Conservation (phyloP, 495 filamentous ascomycete species). For the Astrocystis sublimbata region DNA sequence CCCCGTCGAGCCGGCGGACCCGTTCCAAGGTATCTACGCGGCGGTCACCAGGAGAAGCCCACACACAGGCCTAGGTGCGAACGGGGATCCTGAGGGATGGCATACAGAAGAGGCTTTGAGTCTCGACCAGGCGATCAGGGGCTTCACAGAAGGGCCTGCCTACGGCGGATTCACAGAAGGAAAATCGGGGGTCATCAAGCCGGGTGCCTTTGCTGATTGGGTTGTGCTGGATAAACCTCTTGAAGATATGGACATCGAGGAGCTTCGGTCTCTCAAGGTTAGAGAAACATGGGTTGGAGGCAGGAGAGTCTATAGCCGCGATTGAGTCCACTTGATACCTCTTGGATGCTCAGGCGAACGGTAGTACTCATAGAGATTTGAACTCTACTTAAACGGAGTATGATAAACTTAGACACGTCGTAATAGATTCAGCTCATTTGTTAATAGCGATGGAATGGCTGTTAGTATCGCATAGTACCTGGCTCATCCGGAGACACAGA, state of each 20-base stretch:
- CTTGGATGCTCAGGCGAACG: not conserved
- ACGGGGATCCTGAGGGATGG: conserved; percentile 52
- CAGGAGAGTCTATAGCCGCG: conserved; percentile 41
- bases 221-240: conserved; percentile 56
- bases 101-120: conserved; percentile 53
- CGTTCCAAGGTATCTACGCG: conserved; percentile 63
- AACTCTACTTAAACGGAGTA: too few relatives aligned
- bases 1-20: conserved; percentile 63
- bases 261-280: conserved; percentile 50
- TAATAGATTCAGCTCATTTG: too few relatives aligned
- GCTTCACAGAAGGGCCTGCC: conserved; percentile 53
- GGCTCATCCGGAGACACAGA: too few relatives aligned
- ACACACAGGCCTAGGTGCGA: conserved; percentile 47
- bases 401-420: too few relatives aligned
- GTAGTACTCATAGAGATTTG: too few relatives aligned
- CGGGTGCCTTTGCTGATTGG: conserved; percentile 62
- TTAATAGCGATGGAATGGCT: too few relatives aligned
- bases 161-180: conserved; percentile 53
- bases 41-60: conserved; percentile 57
- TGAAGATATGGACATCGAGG: conserved; percentile 41
- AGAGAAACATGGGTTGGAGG: conserved; percentile 67
- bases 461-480: too few relatives aligned
- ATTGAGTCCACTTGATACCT: conserved; percentile 23
- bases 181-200: conserved; percentile 52
- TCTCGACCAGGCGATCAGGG: conserved; percentile 53